These are phyloP conservation scores for Exophiala alcalophila DNA, from an alignment of 2,329 filamentous ascomycete species.

Conservation along the genomic window DNA sequence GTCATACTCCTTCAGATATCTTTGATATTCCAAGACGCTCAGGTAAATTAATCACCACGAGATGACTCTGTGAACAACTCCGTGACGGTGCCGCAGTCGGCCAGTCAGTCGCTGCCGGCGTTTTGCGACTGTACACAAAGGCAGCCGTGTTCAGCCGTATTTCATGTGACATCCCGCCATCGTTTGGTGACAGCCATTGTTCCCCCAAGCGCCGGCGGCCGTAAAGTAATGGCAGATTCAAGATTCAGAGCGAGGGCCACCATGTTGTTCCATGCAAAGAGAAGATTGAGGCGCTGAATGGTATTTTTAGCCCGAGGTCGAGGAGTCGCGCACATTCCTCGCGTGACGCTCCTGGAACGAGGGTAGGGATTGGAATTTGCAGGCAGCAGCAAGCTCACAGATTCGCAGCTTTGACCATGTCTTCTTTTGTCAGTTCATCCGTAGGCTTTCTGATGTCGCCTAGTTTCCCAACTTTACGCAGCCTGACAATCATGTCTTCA, in stretches of 20 bases:
- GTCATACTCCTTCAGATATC: no score
- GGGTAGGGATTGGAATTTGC: conserved; percentile 2
- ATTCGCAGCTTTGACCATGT: conserved; percentile 51
- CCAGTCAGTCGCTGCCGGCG: conserved; percentile 1
- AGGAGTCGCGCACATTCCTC: conserved; percentile 17
- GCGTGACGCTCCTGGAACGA: background rate
- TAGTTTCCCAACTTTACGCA: conserved; percentile 57
- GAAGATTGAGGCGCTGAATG: background rate
- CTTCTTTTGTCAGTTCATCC: conserved; percentile 53
- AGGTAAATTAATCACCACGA: no score
- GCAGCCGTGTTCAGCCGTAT: conserved; percentile 10
- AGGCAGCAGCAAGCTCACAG: conserved; percentile 24
- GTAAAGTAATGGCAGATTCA: no score
- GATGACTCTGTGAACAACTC: no score
- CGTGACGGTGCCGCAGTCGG: no score
- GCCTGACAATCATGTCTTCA: conserved; percentile 60
- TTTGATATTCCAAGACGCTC: no score
- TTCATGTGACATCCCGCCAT: background rate
- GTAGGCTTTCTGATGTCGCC: conserved; percentile 50
- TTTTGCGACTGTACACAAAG: conserved; percentile 14
- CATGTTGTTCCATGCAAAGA: background rate
- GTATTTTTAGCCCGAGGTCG: conserved; percentile 6
- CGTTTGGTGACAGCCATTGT: conserved; percentile 9
- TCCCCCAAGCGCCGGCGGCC: no score
- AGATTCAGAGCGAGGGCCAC: no score